A percentile compares a stretch with the other conserved stretches of the same genome.
These are phyloP conservation scores for Chlamydomonas incerta DNA, from an alignment of 139 green algal genomes.

Conservation along the genomic window DNA sequence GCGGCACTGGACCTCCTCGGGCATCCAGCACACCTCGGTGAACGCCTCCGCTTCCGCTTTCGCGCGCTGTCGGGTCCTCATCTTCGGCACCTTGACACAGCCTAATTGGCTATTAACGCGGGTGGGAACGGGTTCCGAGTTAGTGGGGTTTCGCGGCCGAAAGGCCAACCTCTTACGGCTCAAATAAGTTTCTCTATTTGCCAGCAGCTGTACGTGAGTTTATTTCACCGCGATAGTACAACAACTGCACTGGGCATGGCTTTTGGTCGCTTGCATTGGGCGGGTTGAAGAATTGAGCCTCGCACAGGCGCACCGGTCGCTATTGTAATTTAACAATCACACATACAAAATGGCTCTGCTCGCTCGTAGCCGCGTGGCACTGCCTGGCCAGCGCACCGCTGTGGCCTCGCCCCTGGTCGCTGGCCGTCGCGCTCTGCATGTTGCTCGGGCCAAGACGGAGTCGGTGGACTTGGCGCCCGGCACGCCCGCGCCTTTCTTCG, in stretches of 20 bases:
- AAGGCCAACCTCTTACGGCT: no score
- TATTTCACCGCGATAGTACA: no score
- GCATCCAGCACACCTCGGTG: not conserved
- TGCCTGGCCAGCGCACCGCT: not conserved
- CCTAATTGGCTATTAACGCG: no score
- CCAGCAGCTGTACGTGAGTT: no score
- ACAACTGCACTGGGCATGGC: no score
- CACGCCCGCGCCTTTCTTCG: constrained; percentile 10
- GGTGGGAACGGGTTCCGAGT: no score
- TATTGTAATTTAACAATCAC: not conserved
- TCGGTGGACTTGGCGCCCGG: constrained; percentile 17
- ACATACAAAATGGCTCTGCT: not conserved
- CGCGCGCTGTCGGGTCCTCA: not conserved
- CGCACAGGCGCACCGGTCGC: not conserved
- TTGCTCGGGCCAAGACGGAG: constrained; percentile 13
- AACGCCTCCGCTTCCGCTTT: not conserved
- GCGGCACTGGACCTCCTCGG: not conserved
- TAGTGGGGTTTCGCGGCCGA: no score
- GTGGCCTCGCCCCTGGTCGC: not conserved
- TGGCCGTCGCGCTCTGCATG: not conserved
- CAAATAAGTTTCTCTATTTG: no score
- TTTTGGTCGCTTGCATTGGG: no score
- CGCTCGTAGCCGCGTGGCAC: not conserved
- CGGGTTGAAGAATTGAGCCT: no score
- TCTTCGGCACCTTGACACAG: no score